Percentiles rank a stretch among this genome's conserved stretches.
These are phyloP conservation scores for Buxus sempervirens DNA, from an alignment of 164 flowering plant genomes.

Conservation along the genomic window DNA sequence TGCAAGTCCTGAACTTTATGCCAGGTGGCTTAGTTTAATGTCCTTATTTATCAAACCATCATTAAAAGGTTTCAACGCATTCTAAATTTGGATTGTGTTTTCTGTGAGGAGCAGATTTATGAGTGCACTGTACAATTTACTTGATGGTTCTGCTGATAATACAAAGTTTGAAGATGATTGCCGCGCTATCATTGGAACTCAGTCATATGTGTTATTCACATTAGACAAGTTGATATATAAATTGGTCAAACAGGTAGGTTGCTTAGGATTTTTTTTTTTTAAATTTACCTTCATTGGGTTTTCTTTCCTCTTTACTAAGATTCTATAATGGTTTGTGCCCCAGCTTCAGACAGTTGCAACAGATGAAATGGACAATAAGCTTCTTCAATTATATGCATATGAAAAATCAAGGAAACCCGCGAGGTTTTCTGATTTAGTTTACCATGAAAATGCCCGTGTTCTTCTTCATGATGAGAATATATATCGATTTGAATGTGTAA, in stretches of 20 bases:
- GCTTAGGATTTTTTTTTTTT: not conserved
- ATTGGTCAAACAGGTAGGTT: constrained; percentile 71
- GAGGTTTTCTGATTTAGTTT: constrained; percentile 68
- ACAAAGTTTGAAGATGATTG: constrained; percentile 96
- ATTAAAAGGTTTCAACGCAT: not conserved
- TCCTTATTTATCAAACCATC: not conserved
- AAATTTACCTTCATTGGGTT: not conserved
- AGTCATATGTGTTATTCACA: constrained; percentile 90
- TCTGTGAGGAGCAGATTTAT: constrained; percentile 54
- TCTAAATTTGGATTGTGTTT: constrained; percentile 9
- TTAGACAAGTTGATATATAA: constrained; percentile 88
- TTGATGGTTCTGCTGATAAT: constrained; percentile 91
- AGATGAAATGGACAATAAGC: constrained; percentile 88
- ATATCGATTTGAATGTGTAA: constrained; percentile 85
- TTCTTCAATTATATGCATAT: constrained; percentile 86
- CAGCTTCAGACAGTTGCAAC: constrained; percentile 84
- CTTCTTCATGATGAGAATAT: constrained; percentile 87
- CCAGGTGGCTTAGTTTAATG: constrained; percentile 45
- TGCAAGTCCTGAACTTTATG: constrained; percentile 55
- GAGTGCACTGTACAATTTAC: constrained; percentile 73
- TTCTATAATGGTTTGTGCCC: constrained; percentile 3
- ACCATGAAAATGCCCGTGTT: constrained; percentile 83
- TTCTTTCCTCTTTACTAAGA: not conserved
- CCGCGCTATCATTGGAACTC: constrained; percentile 86
- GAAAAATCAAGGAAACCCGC: constrained; percentile 72